Percentiles rank a stretch among this genome's conserved stretches.
phyloP scores from a whole-genome alignment of 176 grass and related monocot genomes.

The Aechmea fasciata region DNA sequence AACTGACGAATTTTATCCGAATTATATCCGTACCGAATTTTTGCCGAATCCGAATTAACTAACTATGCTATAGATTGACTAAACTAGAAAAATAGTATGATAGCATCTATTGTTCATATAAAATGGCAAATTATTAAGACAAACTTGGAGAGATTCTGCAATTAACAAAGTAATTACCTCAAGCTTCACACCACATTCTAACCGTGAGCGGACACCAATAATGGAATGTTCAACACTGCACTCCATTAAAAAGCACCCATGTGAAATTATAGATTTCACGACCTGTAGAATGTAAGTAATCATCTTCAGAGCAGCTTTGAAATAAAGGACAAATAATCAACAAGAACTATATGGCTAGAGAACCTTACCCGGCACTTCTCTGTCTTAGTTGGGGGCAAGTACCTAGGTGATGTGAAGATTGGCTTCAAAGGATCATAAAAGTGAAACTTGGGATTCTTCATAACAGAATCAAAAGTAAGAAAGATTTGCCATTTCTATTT shows the following conservation, averaged over 20 bases:
- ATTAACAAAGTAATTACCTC: conserved; percentile 38
- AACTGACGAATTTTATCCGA: too few species aligned
- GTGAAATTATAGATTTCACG: conserved; percentile 66
- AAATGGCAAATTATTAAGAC: not conserved
- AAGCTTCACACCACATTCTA: conserved; percentile 50
- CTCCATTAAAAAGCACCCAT: conserved; percentile 69
- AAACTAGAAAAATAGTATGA: too few species aligned
- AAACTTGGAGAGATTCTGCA: not conserved
- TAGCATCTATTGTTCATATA: too few species aligned
- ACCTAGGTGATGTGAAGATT: conserved; percentile 60
- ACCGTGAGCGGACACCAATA: conserved; percentile 62
- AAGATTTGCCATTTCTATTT: not conserved
- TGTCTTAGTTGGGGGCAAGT: conserved; percentile 67
- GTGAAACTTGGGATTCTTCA: conserved; percentile 55
- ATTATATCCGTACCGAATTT: too few species aligned
- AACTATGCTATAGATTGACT: too few species aligned
- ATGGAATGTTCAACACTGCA: conserved; percentile 66
- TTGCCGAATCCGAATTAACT: too few species aligned
- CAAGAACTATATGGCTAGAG: conserved; percentile 6
- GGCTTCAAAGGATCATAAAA: conserved; percentile 75
- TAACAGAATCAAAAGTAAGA: conserved; percentile 6
- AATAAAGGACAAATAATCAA: not conserved
- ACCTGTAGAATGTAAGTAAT: conserved; percentile 31
- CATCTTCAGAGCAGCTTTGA: not conserved
- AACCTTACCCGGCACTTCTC: conserved; percentile 60